Percentiles rank a stretch among this genome's conserved stretches.
Conservation (phyloP, 2,329 filamentous ascomycete genomes). For the Diaporthe citriasiana region DNA sequence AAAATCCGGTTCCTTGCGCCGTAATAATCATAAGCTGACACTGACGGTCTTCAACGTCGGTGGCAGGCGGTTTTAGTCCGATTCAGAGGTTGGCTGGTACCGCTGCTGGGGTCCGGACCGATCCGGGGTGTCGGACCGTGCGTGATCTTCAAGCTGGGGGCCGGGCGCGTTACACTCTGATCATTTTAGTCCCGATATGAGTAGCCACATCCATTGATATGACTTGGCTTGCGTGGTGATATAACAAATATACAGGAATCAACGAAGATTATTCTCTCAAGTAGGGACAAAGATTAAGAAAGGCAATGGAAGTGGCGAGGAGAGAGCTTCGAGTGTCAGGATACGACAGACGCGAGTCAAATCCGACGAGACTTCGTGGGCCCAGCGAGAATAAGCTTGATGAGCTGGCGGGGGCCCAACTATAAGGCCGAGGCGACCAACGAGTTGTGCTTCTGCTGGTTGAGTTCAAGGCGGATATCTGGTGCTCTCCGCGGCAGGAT, state of each 20-base stretch:
- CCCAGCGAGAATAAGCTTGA: slow-evolving; percentile 23
- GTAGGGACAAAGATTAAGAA: neutral
- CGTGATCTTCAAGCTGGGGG: slow-evolving; percentile 26
- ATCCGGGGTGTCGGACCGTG: slow-evolving; percentile 24
- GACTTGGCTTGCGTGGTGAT: neutral
- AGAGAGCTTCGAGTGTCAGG: neutral
- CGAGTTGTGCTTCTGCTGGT: slow-evolving; percentile 19
- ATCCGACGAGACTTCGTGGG: slow-evolving; percentile 7
- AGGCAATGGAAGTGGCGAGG: neutral
- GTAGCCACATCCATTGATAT: neutral
- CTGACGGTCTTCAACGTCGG: neutral
- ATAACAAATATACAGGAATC: neutral
- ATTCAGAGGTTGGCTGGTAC: slow-evolving; percentile 38
- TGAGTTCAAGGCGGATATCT: slow-evolving; percentile 27
- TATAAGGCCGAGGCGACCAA: slow-evolving; percentile 17
- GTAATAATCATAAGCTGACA: slow-evolving; percentile 6
- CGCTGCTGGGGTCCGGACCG: slow-evolving; percentile 10
- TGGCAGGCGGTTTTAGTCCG: neutral
- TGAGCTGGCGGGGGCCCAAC: slow-evolving; percentile 27
- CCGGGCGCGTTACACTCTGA: slow-evolving; percentile 25
- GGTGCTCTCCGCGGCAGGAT: slow-evolving; percentile 19
- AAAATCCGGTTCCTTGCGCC: neutral
- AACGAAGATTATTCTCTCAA: neutral
- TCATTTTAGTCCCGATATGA: neutral
- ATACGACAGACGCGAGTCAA: slow-evolving; percentile 22